Base-by-base conservation (phyloP, 257 asterid genomes). In the Nemophila menziesii region DNA sequence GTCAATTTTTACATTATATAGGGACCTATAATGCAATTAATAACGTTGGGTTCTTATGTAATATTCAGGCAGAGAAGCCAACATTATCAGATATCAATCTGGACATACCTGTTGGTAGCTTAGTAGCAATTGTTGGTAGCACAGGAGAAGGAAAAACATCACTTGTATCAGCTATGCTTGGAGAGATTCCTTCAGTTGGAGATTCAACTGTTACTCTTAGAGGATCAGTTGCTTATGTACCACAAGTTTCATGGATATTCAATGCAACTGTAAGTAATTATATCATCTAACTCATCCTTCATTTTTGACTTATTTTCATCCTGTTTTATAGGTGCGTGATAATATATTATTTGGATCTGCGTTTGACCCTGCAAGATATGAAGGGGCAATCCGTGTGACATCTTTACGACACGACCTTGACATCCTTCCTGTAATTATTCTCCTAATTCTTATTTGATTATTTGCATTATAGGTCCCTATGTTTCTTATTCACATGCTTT, bases 101-200 rank as follows among this genome's bases (percentile, higher is more conserved):
- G 82, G 95, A 87, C 52, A 68, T 87, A 64, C 93, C 92, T 40
- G 47, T 69, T 36, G 97, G 97, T 60, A 83, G 93, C 71, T 61
- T 87, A 56, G 86, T 80, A 41, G 97, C 97, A 39, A 55, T 87
- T 53, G 97, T 87, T 45, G 97, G 95, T 48, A 43, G 95, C 22
- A 87, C 97, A 20, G 97, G 97, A 23, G 95, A 83, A 72, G 97
- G 97, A 66, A 87, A 87, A 71, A 87, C 97, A 29, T 87, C 95
- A 13, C 84, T 87, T 34, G 71, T 80, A 16, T 87, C 97, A 36
- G 95, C 95, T 65, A 83, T 87, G 90, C 95, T 87, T 54, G 97
- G 97, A 43, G 97, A 87, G 74, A 70, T 86, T 74, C 94, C 96
- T 48, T 41, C 92, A 43, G 60, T 75, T 55, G 61, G 73, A 22